Base-by-base conservation (phyloP, 1,139 yeast species). In the Lodderomyces orthopsilosis region DNA sequence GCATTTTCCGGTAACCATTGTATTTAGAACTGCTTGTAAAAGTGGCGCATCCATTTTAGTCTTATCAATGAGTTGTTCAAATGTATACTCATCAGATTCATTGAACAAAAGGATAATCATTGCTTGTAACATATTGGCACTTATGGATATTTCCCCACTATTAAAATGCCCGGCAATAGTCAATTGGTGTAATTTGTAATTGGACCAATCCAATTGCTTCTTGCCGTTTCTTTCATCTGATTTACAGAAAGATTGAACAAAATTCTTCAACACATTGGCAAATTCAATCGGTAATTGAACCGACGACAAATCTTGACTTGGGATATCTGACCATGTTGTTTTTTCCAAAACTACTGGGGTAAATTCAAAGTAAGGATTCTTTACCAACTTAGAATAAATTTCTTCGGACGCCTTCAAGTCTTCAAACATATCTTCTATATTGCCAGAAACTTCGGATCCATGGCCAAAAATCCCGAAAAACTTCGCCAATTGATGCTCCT, bases 301-400 rank as follows among this genome's bases (percentile, higher is more conserved):
- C 14, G 30, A 12, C 1, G 55, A 56, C 1, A 51, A 24, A 22
- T 40, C 43, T 14, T 58, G 62, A 21, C 46, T 42, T 2, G 77
- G 75, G 9, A 70, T 59, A 30, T 66, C 75, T 0, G 77, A 75
- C 78, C 78, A 73, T 40, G 58, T 52, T 30, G 61, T 58, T 49
- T 62, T 62, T 41, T 65, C 68, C 37, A 73, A 58, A 2, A 72
- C 55, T 38, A 69, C 48, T 0, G 71, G 70, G 30, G 48, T 54
- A 48, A 72, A 70, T 7, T 61, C 65, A n/a, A 61, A 42, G 1
- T 40, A 36, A n/a, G 15, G n/a, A 8, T 6, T n/a, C 41, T 26
- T 9, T 17, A 45, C 15, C 14, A 17, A 14, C 3, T 23, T 35
- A 10, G 23, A 13, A 6, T 26, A 9, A 6, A 17, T 18, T 9